phyloP scores from a whole-genome alignment of 805 yeast species.

The Candida maltosa region DNA sequence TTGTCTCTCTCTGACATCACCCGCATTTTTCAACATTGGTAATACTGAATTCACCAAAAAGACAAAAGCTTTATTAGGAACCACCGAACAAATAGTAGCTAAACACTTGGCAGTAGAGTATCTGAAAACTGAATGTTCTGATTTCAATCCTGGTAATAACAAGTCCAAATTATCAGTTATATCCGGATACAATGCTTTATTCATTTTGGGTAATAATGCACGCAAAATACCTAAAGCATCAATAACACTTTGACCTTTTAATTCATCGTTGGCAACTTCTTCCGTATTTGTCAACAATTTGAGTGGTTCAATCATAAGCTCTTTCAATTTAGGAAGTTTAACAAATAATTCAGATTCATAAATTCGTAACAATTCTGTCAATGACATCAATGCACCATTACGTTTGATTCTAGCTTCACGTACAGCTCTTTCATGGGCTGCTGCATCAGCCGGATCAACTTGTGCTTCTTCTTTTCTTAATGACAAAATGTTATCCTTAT shows the following conservation, averaged over 20 bases:
- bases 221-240: conserved; percentile 83
- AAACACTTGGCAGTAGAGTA: conserved; percentile 88
- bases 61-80: conserved; percentile 72
- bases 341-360: conserved; percentile 57
- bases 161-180: conserved; percentile 40
- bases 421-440: conserved; percentile 59
- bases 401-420: conserved; percentile 78
- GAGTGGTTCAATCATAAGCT: conserved; percentile 66
- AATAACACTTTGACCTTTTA: conserved; percentile 72
- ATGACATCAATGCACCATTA: conserved; percentile 74
- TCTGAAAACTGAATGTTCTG: conserved; percentile 77
- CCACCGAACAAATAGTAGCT: conserved; percentile 69
- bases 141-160: conserved; percentile 56
- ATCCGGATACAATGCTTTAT: conserved; percentile 43
- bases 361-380: conserved; percentile 53
- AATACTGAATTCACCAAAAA: conserved; percentile 72
- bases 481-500: conserved; percentile 61
- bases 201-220: conserved; percentile 65
- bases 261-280: conserved; percentile 35
- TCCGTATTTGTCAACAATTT: conserved; percentile 29
- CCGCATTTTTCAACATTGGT: conserved; percentile 78
- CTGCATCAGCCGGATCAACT: conserved; percentile 58
- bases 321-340: conserved; percentile 63
- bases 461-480: conserved; percentile 74
- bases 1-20: conserved; percentile 69